phyloP scores from a whole-genome alignment of 1,139 yeast genomes.

The Candida dubliniensis region DNA sequence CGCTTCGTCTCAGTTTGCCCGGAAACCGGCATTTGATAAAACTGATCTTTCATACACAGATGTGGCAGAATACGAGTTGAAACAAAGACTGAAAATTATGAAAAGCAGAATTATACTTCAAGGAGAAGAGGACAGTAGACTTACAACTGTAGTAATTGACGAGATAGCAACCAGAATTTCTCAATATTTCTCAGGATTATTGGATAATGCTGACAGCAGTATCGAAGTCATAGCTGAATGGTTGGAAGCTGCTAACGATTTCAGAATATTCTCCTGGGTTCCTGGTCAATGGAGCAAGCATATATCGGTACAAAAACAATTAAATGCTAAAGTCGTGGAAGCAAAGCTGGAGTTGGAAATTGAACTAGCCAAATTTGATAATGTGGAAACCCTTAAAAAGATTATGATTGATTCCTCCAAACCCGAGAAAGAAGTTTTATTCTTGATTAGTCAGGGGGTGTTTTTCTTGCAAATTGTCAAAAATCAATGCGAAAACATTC shows the following conservation, averaged over 20 bases:
- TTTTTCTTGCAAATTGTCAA: slow-evolving; percentile 23
- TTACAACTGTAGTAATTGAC: slow-evolving; percentile 27
- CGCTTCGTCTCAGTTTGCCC: slow-evolving; percentile 12
- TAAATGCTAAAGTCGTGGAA: slow-evolving; percentile 16
- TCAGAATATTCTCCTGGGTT: slow-evolving; percentile 22
- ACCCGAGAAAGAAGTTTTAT: slow-evolving; percentile 29
- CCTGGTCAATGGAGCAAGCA: slow-evolving; percentile 17
- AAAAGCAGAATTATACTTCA: slow-evolving; percentile 21
- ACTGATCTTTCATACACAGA: slow-evolving; percentile 26
- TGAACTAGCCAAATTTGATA: slow-evolving; percentile 14
- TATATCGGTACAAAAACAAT: slow-evolving; percentile 17
- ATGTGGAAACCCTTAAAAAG: slow-evolving; percentile 17
- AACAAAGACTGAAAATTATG: slow-evolving; percentile 22
- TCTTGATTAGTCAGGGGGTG: slow-evolving; percentile 29
- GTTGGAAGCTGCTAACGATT: slow-evolving; percentile 33
- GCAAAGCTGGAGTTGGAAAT: slow-evolving; percentile 13
- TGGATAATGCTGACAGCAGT: slow-evolving; percentile 20
- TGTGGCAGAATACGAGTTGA: slow-evolving; percentile 32
- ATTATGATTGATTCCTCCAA: slow-evolving; percentile 14
- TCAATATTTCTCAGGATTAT: slow-evolving; percentile 19
- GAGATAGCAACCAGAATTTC: slow-evolving; percentile 21
- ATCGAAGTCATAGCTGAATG: slow-evolving; percentile 23
- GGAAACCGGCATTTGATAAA: slow-evolving; percentile 21
- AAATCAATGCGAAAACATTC: slow-evolving; percentile 17
- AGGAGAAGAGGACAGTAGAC: slow-evolving; percentile 14